Percentiles rank a stretch among this genome's conserved stretches.
phyloP scores from a whole-genome alignment of 495 filamentous ascomycete genomes.

The Arthonia radiata region DNA sequence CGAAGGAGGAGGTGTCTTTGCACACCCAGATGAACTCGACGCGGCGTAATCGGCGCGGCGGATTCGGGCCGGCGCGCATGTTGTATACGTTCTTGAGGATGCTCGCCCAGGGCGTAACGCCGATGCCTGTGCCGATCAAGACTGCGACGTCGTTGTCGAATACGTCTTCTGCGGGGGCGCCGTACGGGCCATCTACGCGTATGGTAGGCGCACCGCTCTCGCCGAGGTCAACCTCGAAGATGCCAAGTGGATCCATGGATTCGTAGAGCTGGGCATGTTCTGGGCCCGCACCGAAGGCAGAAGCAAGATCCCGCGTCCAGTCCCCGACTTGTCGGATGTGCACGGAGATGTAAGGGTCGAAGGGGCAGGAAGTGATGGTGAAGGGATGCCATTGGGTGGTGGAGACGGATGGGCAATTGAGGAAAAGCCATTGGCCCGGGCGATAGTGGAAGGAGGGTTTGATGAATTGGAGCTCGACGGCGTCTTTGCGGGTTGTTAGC shows the following conservation, averaged over 20 bases:
- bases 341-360: slow-evolving; percentile 77
- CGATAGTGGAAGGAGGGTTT: slow-evolving; percentile 98
- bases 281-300: slow-evolving; percentile 74
- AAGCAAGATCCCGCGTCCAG: slow-evolving; percentile 69
- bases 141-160: slow-evolving; percentile 98
- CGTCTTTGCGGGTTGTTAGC: slow-evolving; percentile 32
- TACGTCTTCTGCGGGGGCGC: slow-evolving; percentile 86
- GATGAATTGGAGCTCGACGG: slow-evolving; percentile 88
- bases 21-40: slow-evolving; percentile 99
- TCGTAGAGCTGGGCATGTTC: slow-evolving; percentile 70
- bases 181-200: slow-evolving; percentile 87
- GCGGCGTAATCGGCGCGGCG: slow-evolving; percentile 64
- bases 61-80: slow-evolving; percentile 50
- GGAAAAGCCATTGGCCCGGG: slow-evolving; percentile 89
- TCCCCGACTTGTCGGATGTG: slow-evolving; percentile 94
- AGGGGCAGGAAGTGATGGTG: slow-evolving; percentile 96
- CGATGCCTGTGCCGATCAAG: slow-evolving; percentile 90
- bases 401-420: slow-evolving; percentile 76
- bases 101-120: slow-evolving; percentile 89
- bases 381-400: slow-evolving; percentile 93
- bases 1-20: slow-evolving; percentile 85
- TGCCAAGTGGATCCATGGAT: slow-evolving; percentile 72
- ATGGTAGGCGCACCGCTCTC: slow-evolving; percentile 65
- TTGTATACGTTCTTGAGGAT: slow-evolving; percentile 99
- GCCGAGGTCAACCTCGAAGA: slow-evolving; percentile 93